These are phyloP conservation scores for Tillandsia leiboldiana DNA, from an alignment of 176 grass and related monocot genomes.

Conservation along the genomic window DNA sequence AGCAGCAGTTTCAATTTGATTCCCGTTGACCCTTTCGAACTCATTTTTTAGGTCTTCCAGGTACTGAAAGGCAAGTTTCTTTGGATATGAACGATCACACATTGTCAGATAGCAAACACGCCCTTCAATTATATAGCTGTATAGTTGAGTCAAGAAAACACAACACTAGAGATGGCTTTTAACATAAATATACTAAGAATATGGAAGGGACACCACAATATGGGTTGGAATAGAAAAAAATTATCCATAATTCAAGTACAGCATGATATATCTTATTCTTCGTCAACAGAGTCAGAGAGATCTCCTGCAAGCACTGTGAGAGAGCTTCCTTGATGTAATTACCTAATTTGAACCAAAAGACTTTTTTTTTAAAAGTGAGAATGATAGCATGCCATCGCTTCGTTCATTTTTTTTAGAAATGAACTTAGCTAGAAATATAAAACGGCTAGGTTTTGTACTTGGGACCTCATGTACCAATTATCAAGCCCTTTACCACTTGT, in stretches of 20 bases:
- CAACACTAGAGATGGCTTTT: not conserved
- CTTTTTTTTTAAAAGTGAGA: too few relatives aligned
- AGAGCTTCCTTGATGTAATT: not conserved
- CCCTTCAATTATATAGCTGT: conserved; percentile 90
- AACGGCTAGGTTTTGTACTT: too few relatives aligned
- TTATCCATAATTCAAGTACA: not conserved
- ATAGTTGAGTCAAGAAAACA: conserved; percentile 23
- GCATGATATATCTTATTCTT: not conserved
- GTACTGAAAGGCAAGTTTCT: conserved; percentile 97
- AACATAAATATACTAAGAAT: not conserved
- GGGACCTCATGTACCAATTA: too few relatives aligned
- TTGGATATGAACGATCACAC: conserved; percentile 93
- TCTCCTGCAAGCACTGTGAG: not conserved
- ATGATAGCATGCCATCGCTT: too few relatives aligned
- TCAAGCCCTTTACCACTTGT: too few relatives aligned
- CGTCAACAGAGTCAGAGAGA: not conserved
- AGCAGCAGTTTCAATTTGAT: conserved; percentile 90
- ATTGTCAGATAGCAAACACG: conserved; percentile 93
- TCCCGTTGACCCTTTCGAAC: conserved; percentile 85
- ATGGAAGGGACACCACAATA: not conserved
- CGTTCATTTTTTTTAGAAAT: too few relatives aligned
- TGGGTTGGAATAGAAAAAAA: not conserved
- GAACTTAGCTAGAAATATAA: too few relatives aligned
- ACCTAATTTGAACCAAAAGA: not conserved
- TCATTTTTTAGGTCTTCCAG: conserved; percentile 97